Percentiles rank a stretch among this genome's conserved stretches.
Evolutionary conservation across 2,329 filamentous ascomycete species (phyloP).

Genomic region (Amauroascus verrucosus): DNA sequence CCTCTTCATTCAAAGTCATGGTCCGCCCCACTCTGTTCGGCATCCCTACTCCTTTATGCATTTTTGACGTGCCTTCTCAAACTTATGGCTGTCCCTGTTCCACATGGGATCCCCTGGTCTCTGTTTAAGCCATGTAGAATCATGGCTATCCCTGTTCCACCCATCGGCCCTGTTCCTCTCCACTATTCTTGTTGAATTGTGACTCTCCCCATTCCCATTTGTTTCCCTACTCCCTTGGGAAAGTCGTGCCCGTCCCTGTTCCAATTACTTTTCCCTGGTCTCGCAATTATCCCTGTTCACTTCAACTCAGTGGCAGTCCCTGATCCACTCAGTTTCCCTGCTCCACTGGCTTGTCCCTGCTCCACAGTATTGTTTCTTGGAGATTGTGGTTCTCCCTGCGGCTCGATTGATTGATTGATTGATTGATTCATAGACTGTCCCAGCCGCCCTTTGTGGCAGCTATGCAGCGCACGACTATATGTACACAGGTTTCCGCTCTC

Average conservation of each 20-base stretch:
- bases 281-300: background rate
- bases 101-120: background rate
- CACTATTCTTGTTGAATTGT: background rate
- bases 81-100: background rate
- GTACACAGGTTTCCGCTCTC: no score
- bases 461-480: constrained; percentile 1
- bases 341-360: no score
- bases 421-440: constrained; percentile 1
- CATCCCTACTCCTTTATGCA: background rate
- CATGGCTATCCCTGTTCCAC: background rate
- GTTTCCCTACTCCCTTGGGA: background rate
- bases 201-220: background rate
- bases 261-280: background rate
- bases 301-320: no score
- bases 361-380: no score
- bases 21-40: background rate
- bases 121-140: background rate
- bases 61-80: background rate
- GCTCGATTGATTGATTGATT: constrained; percentile 4
- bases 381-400: no score
- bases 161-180: background rate
- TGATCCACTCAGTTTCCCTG: no score
- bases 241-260: background rate
- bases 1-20: background rate
- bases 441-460: constrained; percentile 5